A percentile compares a stretch with the other conserved stretches of the same genome.
Conservation (phyloP, 352 stramenopile species). For the Phytopythium sindhum region DNA sequence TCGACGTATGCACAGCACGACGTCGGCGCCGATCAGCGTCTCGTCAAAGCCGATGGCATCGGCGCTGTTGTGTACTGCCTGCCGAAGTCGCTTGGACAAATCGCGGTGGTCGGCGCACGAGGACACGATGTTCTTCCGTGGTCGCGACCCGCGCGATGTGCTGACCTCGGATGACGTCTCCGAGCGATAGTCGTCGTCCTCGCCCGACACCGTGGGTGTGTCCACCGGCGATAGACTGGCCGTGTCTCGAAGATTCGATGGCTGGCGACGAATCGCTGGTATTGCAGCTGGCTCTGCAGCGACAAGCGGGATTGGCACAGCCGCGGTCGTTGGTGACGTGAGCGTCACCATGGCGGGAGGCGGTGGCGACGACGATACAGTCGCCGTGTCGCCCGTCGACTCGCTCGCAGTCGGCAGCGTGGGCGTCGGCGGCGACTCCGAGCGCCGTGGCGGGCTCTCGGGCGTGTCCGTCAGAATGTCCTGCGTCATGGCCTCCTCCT, state of each 20-base stretch:
- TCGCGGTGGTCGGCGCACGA: constrained; percentile 66
- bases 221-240: constrained; percentile 43
- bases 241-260: background rate
- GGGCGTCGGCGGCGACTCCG: constrained; percentile 2
- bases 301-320: constrained; percentile 11
- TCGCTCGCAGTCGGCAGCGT: background rate
- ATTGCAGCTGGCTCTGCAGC: background rate
- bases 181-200: constrained; percentile 78
- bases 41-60: constrained; percentile 45
- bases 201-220: constrained; percentile 47
- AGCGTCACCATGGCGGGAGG: constrained; percentile 11
- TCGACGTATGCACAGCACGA: constrained; percentile 57
- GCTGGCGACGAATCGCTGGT: background rate
- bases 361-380: constrained; percentile 16
- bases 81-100: constrained; percentile 55
- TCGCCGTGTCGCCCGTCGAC: background rate
- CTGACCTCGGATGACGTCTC: constrained; percentile 69
- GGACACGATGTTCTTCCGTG: constrained; percentile 33
- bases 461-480: constrained; percentile 17
- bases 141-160: constrained; percentile 20
- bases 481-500: constrained; percentile 33
- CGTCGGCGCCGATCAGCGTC: constrained; percentile 60
- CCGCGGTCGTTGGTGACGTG: constrained; percentile 16
- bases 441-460: constrained; percentile 18
- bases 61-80: constrained; percentile 27